These are phyloP conservation scores for Colletotrichum aenigma DNA, from an alignment of 2,329 filamentous ascomycete species.

Conservation along the genomic window DNA sequence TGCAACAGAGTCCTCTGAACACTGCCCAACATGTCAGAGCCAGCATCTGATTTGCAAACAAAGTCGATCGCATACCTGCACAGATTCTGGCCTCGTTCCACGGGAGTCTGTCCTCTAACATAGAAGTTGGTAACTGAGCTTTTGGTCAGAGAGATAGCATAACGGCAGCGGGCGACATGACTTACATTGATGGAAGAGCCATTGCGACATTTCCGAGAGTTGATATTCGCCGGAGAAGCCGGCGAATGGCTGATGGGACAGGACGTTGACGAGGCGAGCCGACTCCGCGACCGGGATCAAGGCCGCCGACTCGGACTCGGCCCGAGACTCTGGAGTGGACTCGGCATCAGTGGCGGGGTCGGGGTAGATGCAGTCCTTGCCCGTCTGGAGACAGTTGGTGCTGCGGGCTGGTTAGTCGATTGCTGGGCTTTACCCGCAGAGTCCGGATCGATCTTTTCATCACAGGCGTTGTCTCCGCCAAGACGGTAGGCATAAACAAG, in stretches of 20 bases:
- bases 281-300: background rate
- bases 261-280: background rate
- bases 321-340: background rate
- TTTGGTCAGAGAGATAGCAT: background rate
- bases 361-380: constrained; percentile 45
- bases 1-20: constrained; percentile 48
- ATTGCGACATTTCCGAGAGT: constrained; percentile 35
- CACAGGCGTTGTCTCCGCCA: background rate
- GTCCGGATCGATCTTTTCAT: background rate
- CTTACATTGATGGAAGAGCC: constrained; percentile 40
- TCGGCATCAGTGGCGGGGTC: constrained; percentile 10
- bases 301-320: constrained; percentile 10
- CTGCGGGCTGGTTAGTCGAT: constrained; percentile 29
- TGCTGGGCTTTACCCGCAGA: background rate
- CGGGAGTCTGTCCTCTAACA: constrained; percentile 43
- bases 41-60: background rate
- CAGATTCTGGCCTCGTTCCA: constrained; percentile 37
- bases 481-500: background rate
- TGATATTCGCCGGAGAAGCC: constrained; percentile 23
- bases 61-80: constrained; percentile 32
- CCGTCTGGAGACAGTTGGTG: constrained; percentile 49
- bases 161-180: background rate
- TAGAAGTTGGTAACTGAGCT: constrained; percentile 42
- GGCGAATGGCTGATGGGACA: constrained; percentile 19
- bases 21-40: constrained; percentile 27